Evolutionary conservation across 2,329 filamentous ascomycete species (phyloP).

Genomic region (Alternaria gaisen): DNA sequence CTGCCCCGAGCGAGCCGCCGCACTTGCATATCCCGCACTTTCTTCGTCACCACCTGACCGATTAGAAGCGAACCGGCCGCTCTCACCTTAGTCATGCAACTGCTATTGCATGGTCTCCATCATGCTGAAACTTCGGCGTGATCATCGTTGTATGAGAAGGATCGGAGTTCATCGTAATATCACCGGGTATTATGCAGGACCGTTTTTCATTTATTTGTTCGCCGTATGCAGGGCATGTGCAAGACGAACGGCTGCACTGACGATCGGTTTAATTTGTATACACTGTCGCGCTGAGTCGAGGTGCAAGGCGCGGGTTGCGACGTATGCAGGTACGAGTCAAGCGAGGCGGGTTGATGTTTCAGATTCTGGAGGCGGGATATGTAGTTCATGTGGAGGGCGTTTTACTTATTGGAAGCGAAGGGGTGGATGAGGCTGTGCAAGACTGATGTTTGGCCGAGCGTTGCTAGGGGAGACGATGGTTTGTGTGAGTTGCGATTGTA

Average conservation of each 20-base stretch:
- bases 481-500: background rate
- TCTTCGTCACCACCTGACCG: background rate
- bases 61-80: background rate
- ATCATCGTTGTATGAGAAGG: conserved; percentile 1
- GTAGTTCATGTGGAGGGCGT: background rate
- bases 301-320: background rate
- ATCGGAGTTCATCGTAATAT: background rate
- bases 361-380: background rate
- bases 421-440: conserved; percentile 5
- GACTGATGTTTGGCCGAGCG: background rate
- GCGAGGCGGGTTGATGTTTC: conserved; percentile 5
- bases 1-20: conserved; percentile 7
- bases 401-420: background rate
- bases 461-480: conserved; percentile 4
- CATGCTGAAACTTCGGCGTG: background rate
- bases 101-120: background rate
- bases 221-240: background rate
- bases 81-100: background rate
- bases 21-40: background rate
- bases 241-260: background rate
- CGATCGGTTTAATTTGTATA: conserved; percentile 3
- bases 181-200: background rate
- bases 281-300: background rate
- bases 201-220: background rate
- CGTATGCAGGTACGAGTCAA: conserved; percentile 7